These are phyloP conservation scores for Colletotrichum brevisporum DNA, from an alignment of 2,329 filamentous ascomycete species.

Conservation along the genomic window DNA sequence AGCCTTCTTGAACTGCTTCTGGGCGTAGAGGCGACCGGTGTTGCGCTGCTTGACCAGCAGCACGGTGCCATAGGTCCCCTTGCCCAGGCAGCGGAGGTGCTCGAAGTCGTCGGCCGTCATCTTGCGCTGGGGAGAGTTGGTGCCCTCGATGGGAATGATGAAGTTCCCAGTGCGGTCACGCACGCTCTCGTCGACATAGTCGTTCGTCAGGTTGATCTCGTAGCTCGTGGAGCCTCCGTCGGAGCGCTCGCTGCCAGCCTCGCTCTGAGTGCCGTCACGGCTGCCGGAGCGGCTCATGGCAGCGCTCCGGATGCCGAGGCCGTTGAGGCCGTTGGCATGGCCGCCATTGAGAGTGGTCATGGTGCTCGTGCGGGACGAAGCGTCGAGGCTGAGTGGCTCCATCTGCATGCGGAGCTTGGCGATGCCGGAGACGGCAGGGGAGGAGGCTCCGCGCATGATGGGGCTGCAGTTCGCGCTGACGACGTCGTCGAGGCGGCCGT, in stretches of 20 bases:
- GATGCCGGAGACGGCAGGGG: slow-evolving; percentile 78
- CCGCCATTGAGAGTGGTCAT: slow-evolving; percentile 66
- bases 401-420: slow-evolving; percentile 86
- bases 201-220: slow-evolving; percentile 85
- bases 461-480: slow-evolving; percentile 76
- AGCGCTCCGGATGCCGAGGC: slow-evolving; percentile 63
- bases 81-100: slow-evolving; percentile 90
- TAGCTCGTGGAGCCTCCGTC: slow-evolving; percentile 81
- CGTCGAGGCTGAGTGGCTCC: slow-evolving; percentile 80
- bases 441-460: slow-evolving; percentile 64
- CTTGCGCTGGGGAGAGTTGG: slow-evolving; percentile 75
- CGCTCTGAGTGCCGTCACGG: slow-evolving; percentile 68
- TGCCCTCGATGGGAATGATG: slow-evolving; percentile 66
- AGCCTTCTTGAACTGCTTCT: slow-evolving; percentile 99
- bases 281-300: slow-evolving; percentile 69
- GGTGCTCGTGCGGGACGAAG: slow-evolving; percentile 67
- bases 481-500: slow-evolving; percentile 64
- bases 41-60: slow-evolving; percentile 90
- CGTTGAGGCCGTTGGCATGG: slow-evolving; percentile 48
- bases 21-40: slow-evolving; percentile 92
- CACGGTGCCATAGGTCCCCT: slow-evolving; percentile 96
- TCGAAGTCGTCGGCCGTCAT: slow-evolving; percentile 95
- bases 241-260: slow-evolving; percentile 71
- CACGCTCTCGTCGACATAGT: slow-evolving; percentile 82
- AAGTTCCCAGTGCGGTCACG: slow-evolving; percentile 57